These are phyloP conservation scores for Phytophthora parvispora DNA, from an alignment of 352 stramenopile species.

Conservation along the genomic window DNA sequence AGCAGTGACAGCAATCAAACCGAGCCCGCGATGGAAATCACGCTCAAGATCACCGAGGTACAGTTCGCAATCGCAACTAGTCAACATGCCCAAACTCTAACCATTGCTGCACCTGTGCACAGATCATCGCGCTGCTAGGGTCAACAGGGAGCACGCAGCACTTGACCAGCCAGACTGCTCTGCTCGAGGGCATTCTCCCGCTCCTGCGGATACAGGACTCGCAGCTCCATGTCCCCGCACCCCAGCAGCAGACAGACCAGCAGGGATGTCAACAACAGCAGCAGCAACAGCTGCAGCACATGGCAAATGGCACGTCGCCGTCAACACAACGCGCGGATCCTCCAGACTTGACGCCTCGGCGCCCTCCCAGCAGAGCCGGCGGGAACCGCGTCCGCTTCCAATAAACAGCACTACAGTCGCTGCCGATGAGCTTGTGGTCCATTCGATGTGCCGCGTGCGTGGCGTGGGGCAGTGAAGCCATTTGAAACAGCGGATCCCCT, in stretches of 20 bases:
- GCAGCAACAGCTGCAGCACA: neutral
- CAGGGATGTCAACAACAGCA: neutral
- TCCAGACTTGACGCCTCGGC: slow-evolving; percentile 5
- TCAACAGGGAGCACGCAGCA: slow-evolving; percentile 19
- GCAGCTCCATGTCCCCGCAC: slow-evolving; percentile 10
- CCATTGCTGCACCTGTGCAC: neutral
- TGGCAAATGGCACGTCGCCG: neutral
- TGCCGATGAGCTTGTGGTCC: neutral
- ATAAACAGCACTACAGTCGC: neutral
- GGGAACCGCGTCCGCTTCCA: slow-evolving; percentile 13
- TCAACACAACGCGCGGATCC: neutral
- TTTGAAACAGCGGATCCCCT: slow-evolving; percentile 18
- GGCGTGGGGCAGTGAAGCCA: slow-evolving; percentile 30
- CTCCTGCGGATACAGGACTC: slow-evolving; percentile 29
- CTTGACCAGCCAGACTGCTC: slow-evolving; percentile 26
- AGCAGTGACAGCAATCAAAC: slow-evolving; percentile 17
- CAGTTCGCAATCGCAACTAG: neutral
- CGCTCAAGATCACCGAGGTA: slow-evolving; percentile 34
- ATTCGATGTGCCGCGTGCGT: neutral
- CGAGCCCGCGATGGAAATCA: slow-evolving; percentile 27
- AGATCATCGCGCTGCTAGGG: slow-evolving; percentile 34
- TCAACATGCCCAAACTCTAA: no score
- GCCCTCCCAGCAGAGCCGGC: slow-evolving; percentile 5
- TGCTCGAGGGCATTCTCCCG: slow-evolving; percentile 29
- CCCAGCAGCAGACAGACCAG: slow-evolving; percentile 10